A percentile compares a stretch with the other conserved stretches of the same genome.
Conservation (phyloP, 208 protist genomes). For the Leishmania martiniquensis region DNA sequence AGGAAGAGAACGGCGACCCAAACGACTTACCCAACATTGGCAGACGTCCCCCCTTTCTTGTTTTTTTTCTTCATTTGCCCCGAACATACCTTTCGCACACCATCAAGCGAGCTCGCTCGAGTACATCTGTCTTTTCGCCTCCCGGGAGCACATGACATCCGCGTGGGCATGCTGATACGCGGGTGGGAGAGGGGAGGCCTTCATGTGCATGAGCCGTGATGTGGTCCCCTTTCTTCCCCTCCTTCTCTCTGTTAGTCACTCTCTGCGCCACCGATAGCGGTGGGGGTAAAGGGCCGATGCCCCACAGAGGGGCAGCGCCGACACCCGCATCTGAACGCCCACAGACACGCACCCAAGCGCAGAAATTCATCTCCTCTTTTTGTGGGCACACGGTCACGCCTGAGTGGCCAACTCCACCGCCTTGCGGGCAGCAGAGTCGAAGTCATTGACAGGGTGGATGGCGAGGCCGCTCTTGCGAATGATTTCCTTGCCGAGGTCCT, state of each 20-base stretch:
- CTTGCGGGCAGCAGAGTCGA: constrained; percentile 82
- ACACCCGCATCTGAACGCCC: neutral
- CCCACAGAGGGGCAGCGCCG: too few relatives aligned
- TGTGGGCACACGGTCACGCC: neutral
- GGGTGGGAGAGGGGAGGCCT: too few relatives aligned
- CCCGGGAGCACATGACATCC: neutral
- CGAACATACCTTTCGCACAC: neutral
- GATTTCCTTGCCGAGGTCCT: constrained; percentile 94
- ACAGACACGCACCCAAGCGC: neutral
- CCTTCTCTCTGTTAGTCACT: neutral
- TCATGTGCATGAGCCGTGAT: neutral
- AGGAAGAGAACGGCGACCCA: neutral
- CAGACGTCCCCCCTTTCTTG: neutral
- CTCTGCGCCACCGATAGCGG: neutral
- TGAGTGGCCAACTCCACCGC: constrained; percentile 67
- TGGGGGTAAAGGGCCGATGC: neutral
- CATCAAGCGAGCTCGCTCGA: neutral
- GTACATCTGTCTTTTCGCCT: neutral
- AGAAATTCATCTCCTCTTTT: neutral
- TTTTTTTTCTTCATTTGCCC: neutral
- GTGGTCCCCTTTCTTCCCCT: neutral
- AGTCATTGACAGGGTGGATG: constrained; percentile 83
- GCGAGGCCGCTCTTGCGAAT: constrained; percentile 88
- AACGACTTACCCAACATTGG: neutral
- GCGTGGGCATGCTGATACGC: neutral